phyloP scores from a whole-genome alignment of 192 early-diverging fungal species.

The Entomortierella parvispora region DNA sequence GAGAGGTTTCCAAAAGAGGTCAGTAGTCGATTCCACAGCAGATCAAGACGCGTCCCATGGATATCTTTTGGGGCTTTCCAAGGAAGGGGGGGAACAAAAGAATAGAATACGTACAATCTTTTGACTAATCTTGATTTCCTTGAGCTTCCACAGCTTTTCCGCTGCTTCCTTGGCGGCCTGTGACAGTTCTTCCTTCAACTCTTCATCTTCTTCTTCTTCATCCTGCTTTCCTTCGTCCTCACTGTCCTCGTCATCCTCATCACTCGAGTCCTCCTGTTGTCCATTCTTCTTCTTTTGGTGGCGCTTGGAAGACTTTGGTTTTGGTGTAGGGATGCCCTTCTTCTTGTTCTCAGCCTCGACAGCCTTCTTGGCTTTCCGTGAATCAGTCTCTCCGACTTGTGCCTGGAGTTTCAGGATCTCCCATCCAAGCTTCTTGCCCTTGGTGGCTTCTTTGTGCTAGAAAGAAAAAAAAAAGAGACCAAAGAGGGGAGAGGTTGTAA shows the following conservation, averaged over 20 bases:
- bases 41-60: not conserved
- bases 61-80: not conserved
- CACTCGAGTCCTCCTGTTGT: not conserved
- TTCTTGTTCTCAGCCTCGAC: conserved; percentile 37
- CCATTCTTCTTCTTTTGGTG: conserved; percentile 1
- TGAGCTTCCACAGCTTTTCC: conserved; percentile 29
- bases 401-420: conserved; percentile 48
- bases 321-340: conserved; percentile 2
- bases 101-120: conserved; percentile 30
- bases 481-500: not conserved
- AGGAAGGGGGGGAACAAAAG: too few species aligned
- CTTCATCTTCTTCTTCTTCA: conserved; percentile 13
- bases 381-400: conserved; percentile 42
- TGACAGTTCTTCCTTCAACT: conserved; percentile 19
- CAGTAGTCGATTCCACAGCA: too few species aligned
- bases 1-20: not conserved
- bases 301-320: not conserved
- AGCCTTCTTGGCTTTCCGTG: conserved; percentile 33
- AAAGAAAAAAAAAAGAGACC: not conserved
- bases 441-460: conserved; percentile 3
- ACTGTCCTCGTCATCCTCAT: not conserved
- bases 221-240: not conserved
- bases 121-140: conserved; percentile 43
- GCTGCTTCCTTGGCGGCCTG: conserved; percentile 4
- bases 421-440: conserved; percentile 44